A percentile compares a stretch with the other conserved stretches of the same genome.
phyloP scores from a whole-genome alignment of 1,284 basidiomycete genomes.

The Flammula alnicola region DNA sequence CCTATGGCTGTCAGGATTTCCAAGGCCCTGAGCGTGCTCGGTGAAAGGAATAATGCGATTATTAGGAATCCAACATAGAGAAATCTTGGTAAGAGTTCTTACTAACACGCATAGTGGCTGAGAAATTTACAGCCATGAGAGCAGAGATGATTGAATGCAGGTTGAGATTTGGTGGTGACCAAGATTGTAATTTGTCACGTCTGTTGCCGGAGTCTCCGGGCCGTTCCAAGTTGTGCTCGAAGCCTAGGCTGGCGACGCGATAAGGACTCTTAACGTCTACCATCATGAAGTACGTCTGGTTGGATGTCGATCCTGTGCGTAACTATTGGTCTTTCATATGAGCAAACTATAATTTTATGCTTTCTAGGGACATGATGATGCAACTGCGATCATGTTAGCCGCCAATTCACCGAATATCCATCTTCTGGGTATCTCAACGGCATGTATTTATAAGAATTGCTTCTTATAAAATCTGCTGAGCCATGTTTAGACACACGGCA shows the following conservation, averaged over 20 bases:
- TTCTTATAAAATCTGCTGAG: not conserved
- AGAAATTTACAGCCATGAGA: too few relatives aligned
- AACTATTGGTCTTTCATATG: not conserved
- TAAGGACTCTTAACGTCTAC: not conserved
- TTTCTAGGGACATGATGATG: slow-evolving; percentile 82
- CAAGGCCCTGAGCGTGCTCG: too few relatives aligned
- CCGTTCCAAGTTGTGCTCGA: not conserved
- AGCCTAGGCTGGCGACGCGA: not conserved
- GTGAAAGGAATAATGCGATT: too few relatives aligned
- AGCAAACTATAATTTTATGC: not conserved
- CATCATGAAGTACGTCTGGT: slow-evolving; percentile 42
- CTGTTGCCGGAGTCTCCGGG: too few relatives aligned
- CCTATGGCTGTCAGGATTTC: too few relatives aligned
- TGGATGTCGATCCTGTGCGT: slow-evolving; percentile 49
- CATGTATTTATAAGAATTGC: slow-evolving; percentile 34
- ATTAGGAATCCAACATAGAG: too few relatives aligned
- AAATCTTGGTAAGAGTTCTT: too few relatives aligned
- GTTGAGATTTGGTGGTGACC: too few relatives aligned
- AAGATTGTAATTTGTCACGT: too few relatives aligned
- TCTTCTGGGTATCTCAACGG: slow-evolving; percentile 82
- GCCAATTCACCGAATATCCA: slow-evolving; percentile 63
- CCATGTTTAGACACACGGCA: slow-evolving; percentile 71
- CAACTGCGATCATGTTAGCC: slow-evolving; percentile 78
- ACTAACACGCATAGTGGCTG: too few relatives aligned
- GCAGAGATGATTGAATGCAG: too few relatives aligned